Base-by-base conservation (phyloP, 2,329 filamentous ascomycete species). In the Coniochaeta prunicola region DNA sequence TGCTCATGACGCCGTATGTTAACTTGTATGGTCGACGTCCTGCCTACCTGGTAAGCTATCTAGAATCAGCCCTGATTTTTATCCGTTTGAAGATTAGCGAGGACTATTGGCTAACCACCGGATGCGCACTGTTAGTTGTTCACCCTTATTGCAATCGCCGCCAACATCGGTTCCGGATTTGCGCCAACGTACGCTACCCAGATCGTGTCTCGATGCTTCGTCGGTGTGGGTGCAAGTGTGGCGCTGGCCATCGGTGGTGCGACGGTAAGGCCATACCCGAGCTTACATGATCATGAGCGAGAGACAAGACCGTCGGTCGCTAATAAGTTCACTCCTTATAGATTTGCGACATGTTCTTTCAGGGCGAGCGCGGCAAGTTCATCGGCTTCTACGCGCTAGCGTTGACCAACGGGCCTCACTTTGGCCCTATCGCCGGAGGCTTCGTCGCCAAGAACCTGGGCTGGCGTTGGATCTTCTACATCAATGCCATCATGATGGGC, bases 11-110 rank as follows among this genome's bases (percentile, higher is more conserved):
- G 7, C 60, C 71, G 1, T 57, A 73, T n/a, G 64, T 68, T 31
- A 71, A 72, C 57, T 62, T 67, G 12, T 72, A 71, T 59, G 71
- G 71, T 26, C 63, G 71, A 17, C 63, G 71, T 53, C 70, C 70
- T 1, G 64, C 73, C 33, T 69, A 70, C 54, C 59, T 73, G 13
- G 58, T 64, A 15, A 67, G 66, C 9, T 67, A 65, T 9, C 33
- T 12, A 36, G 33, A 9, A 5, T 3, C n/a, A n/a, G n/a, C n/a
- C n/a, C n/a, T n/a, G n/a, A n/a, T n/a, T n/a, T n/a, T n/a, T n/a
- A n/a, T n/a, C n/a, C 33, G 3, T 36, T 15, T 3, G 33, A 15
- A 12, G 17, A 15, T 3, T 3, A 36, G 33, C 17, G 33, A 36
- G 4, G 10, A 15, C 4, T 15, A n/a, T 36, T 36, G 6, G 33